phyloP scores from a whole-genome alignment of 169 alveolate genomes.

The Cryptosporidium bovis region DNA sequence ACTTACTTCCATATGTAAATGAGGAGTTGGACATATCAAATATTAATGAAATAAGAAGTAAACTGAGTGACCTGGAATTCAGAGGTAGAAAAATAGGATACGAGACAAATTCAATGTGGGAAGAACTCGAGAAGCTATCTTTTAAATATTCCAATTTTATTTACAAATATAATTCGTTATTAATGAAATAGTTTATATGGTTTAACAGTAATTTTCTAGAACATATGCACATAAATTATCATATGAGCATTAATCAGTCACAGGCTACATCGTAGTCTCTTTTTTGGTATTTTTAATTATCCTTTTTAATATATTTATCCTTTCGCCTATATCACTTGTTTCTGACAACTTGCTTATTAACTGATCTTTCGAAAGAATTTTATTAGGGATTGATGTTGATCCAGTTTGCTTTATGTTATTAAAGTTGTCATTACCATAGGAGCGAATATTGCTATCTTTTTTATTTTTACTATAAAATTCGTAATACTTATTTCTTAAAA shows the following conservation, averaged over 20 bases:
- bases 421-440: not conserved
- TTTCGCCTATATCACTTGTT: slow-evolving; percentile 59
- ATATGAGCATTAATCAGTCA: too few species aligned
- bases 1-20: slow-evolving; percentile 47
- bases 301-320: slow-evolving; percentile 56
- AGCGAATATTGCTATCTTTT: too few species aligned
- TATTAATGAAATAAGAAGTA: slow-evolving; percentile 15
- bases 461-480: slow-evolving; percentile 8
- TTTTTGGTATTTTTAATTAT: slow-evolving; percentile 62
- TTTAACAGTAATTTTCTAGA: not conserved
- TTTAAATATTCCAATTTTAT: slow-evolving; percentile 53
- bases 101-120: slow-evolving; percentile 48
- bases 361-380: slow-evolving; percentile 19
- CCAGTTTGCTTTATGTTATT: not conserved
- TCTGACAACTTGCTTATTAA: slow-evolving; percentile 53
- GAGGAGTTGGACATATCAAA: slow-evolving; percentile 37
- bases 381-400: not conserved
- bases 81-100: slow-evolving; percentile 38
- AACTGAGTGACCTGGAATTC: slow-evolving; percentile 21
- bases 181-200: not conserved
- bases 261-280: not conserved
- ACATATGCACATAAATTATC: not conserved
- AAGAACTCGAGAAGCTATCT: slow-evolving; percentile 29
- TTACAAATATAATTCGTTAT: slow-evolving; percentile 25
- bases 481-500: not conserved